A percentile compares a stretch with the other conserved stretches of the same genome.
These are phyloP conservation scores for Hyaloscypha bicolor DNA, from an alignment of 495 filamentous ascomycete genomes.

Conservation along the genomic window DNA sequence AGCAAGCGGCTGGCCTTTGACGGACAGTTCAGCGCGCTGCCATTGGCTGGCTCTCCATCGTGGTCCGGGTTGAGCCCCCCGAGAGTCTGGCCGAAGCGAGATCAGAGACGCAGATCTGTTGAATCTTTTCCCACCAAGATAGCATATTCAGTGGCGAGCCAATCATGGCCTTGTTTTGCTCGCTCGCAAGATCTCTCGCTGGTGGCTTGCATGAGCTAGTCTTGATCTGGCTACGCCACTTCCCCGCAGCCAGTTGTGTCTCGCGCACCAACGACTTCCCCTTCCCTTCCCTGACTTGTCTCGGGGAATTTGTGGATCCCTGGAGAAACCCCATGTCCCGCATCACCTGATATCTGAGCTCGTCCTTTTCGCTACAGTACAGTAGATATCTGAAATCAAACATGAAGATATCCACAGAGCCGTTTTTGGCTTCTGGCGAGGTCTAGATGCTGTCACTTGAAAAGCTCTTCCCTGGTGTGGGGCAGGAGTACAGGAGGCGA, in stretches of 20 bases:
- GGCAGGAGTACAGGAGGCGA: too few relatives aligned
- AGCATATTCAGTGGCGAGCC: background rate
- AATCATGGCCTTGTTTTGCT: background rate
- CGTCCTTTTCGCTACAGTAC: background rate
- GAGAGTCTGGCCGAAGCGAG: constrained; percentile 18
- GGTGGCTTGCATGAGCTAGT: background rate
- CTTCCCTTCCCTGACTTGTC: background rate
- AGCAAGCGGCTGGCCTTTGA: constrained; percentile 5
- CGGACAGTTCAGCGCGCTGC: background rate
- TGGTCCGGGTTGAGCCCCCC: background rate
- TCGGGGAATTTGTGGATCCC: constrained; percentile 20
- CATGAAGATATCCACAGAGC: constrained; percentile 1
- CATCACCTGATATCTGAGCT: background rate
- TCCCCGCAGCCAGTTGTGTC: background rate
- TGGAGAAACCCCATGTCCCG: constrained; percentile 9
- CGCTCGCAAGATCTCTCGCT: constrained; percentile 21
- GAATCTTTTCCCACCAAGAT: background rate
- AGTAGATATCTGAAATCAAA: too few relatives aligned
- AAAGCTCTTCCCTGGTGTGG: background rate
- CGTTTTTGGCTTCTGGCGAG: background rate
- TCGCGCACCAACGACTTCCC: too few relatives aligned
- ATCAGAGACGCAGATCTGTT: constrained; percentile 11
- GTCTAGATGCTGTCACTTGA: constrained; percentile 3
- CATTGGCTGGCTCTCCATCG: background rate
- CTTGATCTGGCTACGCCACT: background rate